phyloP scores from a whole-genome alignment of 2,329 filamentous ascomycete genomes.

The Ascochyta lentis region DNA sequence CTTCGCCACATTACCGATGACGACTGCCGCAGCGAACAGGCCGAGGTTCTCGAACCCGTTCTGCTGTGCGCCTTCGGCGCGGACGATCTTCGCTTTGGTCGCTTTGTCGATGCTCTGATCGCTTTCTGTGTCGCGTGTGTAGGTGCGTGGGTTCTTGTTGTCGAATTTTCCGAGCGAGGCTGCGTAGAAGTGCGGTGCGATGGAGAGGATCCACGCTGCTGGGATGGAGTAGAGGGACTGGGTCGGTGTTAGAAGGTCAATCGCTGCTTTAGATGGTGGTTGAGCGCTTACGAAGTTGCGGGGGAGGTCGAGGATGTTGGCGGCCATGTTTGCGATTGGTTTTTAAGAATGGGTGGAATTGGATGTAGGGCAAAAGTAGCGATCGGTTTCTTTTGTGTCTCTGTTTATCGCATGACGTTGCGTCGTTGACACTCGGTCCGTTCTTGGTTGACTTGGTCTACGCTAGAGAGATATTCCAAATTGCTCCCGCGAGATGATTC shows the following conservation, averaged over 20 bases:
- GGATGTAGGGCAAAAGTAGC: neutral
- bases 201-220: constrained; percentile 4
- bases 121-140: constrained; percentile 10
- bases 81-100: constrained; percentile 10
- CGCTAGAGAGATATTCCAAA: constrained; percentile 10
- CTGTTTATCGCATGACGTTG: neutral
- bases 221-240: constrained; percentile 8
- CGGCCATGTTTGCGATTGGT: neutral
- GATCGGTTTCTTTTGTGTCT: neutral
- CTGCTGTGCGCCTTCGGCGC: constrained; percentile 9
- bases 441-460: constrained; percentile 3
- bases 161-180: constrained; percentile 9
- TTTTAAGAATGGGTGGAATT: neutral
- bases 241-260: neutral
- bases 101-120: constrained; percentile 9
- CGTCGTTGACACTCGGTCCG: neutral
- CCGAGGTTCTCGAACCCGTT: constrained; percentile 10
- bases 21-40: constrained; percentile 5
- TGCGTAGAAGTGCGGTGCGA: constrained; percentile 9
- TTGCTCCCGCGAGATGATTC: neutral
- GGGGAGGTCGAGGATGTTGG: constrained; percentile 2
- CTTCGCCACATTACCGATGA: constrained; percentile 10
- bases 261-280: neutral
- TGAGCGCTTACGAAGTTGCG: constrained; percentile 3
- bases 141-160: constrained; percentile 10